These are phyloP conservation scores for Hyparrhenia diplandra DNA, from an alignment of 176 grass and related monocot species.

Conservation along the genomic window DNA sequence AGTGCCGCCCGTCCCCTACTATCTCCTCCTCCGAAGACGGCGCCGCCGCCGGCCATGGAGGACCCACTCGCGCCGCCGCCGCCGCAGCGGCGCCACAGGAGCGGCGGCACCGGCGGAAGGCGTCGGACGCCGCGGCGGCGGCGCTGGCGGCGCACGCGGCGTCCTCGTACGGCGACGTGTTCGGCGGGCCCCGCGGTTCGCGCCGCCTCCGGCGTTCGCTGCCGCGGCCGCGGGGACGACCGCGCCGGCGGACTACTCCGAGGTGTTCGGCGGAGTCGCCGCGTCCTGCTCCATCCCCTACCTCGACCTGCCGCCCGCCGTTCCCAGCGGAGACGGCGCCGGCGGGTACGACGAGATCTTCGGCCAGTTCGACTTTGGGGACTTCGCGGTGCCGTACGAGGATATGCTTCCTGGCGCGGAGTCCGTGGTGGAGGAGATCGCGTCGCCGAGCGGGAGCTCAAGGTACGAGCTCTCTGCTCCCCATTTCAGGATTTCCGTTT, in stretches of 20 bases:
- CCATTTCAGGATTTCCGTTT: not conserved
- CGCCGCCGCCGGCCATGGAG: slow-evolving; percentile 42
- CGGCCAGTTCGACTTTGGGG: slow-evolving; percentile 51
- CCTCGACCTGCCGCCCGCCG: slow-evolving; percentile 65
- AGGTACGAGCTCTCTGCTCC: slow-evolving; percentile 10
- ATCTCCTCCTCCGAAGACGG: not conserved
- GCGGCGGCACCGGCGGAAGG: slow-evolving; percentile 47
- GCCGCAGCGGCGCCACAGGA: slow-evolving; percentile 6
- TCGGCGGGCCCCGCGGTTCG: slow-evolving; percentile 58
- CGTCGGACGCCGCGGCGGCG: slow-evolving; percentile 22
- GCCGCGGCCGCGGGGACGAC: not conserved
- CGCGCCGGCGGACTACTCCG: slow-evolving; percentile 61
- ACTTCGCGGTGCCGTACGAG: slow-evolving; percentile 65
- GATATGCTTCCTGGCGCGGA: slow-evolving; percentile 49
- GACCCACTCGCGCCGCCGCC: slow-evolving; percentile 21
- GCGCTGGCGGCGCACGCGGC: slow-evolving; percentile 28
- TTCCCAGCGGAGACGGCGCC: not conserved
- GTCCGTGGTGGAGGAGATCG: slow-evolving; percentile 46
- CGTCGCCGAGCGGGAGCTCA: slow-evolving; percentile 43
- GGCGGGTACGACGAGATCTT: slow-evolving; percentile 82
- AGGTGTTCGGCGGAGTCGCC: slow-evolving; percentile 72
- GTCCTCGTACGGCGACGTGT: slow-evolving; percentile 56
- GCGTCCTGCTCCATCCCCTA: slow-evolving; percentile 84
- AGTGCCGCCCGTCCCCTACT: not conserved
- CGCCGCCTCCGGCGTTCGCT: slow-evolving; percentile 33